These are phyloP conservation scores for Exophiala calicioides DNA, from an alignment of 2,329 filamentous ascomycete genomes.

Conservation along the genomic window DNA sequence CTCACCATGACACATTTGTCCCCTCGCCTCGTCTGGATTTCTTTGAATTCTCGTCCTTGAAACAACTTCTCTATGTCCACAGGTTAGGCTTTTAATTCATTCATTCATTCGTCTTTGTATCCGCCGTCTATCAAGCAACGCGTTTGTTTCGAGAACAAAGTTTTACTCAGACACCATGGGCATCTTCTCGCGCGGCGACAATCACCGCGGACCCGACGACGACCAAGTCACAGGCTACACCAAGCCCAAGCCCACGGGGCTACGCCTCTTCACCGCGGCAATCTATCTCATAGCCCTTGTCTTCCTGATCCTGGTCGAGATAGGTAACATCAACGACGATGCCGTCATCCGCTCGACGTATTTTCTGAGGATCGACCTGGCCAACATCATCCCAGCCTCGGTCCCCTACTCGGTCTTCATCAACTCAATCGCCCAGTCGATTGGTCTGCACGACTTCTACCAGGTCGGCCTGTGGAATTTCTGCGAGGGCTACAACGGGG, in stretches of 20 bases:
- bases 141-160: too few relatives aligned
- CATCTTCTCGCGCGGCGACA: conserved; percentile 14
- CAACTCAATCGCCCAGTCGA: conserved; percentile 81
- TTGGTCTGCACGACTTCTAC: conserved; percentile 93
- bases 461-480: conserved; percentile 89
- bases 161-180: too few relatives aligned
- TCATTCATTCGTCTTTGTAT: too few relatives aligned
- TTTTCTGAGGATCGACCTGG: conserved; percentile 81
- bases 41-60: too few relatives aligned
- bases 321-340: conserved; percentile 70
- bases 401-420: conserved; percentile 73
- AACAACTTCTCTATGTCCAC: too few relatives aligned
- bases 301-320: conserved; percentile 77
- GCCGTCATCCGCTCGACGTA: conserved; percentile 69
- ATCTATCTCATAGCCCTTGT: conserved; percentile 73
- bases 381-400: conserved; percentile 74
- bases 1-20: background rate
- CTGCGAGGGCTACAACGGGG: conserved; percentile 78
- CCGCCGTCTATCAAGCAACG: too few relatives aligned
- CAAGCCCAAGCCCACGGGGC: conserved; percentile 41
- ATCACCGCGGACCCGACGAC: conserved; percentile 9
- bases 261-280: conserved; percentile 65
- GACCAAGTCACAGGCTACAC: conserved; percentile 29
- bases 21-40: too few relatives aligned
- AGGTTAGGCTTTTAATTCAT: too few relatives aligned